phyloP scores from a whole-genome alignment of 257 asterid species.

The Solanum pinnatisectum region DNA sequence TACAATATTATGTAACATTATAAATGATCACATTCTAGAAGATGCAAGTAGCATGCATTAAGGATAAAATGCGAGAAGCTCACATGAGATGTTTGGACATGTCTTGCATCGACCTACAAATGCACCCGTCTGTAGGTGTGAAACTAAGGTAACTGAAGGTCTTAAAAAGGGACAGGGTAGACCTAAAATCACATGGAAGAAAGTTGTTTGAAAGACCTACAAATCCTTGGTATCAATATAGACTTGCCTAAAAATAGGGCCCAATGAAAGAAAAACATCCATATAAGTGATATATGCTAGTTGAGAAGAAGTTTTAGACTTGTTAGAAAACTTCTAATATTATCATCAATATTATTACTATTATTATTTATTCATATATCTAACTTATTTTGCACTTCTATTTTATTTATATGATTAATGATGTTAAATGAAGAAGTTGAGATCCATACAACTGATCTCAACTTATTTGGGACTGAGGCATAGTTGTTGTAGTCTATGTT shows the following conservation, averaged over 20 bases:
- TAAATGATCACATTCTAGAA: background rate
- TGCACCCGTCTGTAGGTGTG: background rate
- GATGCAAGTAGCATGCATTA: background rate
- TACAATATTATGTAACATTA: background rate
- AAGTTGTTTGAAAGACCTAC: background rate
- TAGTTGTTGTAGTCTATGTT: background rate
- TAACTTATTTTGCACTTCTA: background rate
- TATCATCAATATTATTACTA: background rate
- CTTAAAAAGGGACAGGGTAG: background rate
- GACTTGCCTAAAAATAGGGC: background rate
- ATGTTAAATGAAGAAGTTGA: background rate
- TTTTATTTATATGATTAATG: background rate
- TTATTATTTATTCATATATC: background rate
- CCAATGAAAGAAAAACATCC: background rate
- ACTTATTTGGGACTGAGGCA: background rate
- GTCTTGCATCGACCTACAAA: background rate
- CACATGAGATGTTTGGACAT: background rate
- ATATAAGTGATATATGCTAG: background rate
- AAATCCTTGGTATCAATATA: background rate
- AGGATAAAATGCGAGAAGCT: background rate
- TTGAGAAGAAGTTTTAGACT: background rate
- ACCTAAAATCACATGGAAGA: background rate
- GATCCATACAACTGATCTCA: background rate
- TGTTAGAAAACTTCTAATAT: background rate
- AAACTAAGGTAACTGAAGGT: background rate